Evolutionary conservation across 2,329 filamentous ascomycete genomes (phyloP).

Genomic region (Colletotrichum sansevieriae): DNA sequence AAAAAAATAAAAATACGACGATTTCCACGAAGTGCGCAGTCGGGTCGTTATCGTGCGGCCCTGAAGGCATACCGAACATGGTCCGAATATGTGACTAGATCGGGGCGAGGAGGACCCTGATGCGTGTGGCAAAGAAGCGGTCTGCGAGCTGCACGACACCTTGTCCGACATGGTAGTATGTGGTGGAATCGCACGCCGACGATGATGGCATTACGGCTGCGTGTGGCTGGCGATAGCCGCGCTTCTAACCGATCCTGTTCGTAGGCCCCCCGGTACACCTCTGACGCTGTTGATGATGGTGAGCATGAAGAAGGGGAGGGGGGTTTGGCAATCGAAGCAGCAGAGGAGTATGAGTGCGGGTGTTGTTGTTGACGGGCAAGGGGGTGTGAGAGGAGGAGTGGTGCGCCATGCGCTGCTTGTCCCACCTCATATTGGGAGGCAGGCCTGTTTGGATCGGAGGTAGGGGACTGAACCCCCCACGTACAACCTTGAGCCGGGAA

Average conservation of each 20-base stretch:
- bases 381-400: conserved; percentile 1
- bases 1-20: too few species aligned
- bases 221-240: conserved; percentile 16
- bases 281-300: background rate
- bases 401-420: background rate
- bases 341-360: background rate
- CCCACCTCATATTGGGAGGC: conserved; percentile 13
- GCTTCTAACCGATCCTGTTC: conserved; percentile 4
- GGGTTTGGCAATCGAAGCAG: background rate
- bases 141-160: conserved; percentile 17
- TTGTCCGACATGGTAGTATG: background rate
- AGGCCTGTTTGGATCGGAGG: conserved; percentile 20
- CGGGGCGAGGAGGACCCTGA: background rate
- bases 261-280: conserved; percentile 7
- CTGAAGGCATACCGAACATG: background rate
- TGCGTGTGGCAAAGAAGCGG: conserved; percentile 33
- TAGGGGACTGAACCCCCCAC: background rate
- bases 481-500: background rate
- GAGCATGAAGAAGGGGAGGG: background rate
- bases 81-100: background rate
- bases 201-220: conserved; percentile 21
- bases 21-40: background rate
- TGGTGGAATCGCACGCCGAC: background rate
- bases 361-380: too few species aligned
- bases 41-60: too few species aligned